Evolutionary conservation across 1,284 basidiomycete species (phyloP), one percentile per base, ranked within the genome.

Genomic region (Pseudozyma flocculosa): DNA sequence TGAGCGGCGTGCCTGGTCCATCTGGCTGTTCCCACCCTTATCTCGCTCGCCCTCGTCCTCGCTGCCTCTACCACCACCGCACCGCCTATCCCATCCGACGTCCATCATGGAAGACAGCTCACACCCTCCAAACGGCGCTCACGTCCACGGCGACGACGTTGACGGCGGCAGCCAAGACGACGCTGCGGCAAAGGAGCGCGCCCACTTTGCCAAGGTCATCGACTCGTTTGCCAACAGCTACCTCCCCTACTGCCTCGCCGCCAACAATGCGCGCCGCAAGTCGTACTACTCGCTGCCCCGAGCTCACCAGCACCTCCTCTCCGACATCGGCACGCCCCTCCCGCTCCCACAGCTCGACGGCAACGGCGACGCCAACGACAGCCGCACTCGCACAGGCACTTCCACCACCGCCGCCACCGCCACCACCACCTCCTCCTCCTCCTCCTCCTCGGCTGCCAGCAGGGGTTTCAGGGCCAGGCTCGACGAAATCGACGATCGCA

Each of bases 401-500:
- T 45, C 18, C 30, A 43, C 18, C 42, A 10, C 11, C 44, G 4
- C 32, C 29, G 15, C 11, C n/a, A n/a, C n/a, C 15, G 32, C 17
- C 32, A n/a, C 41, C 29, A 23, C n/a, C n/a, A n/a, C n/a, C n/a
- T n/a, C n/a, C n/a, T n/a, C n/a, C n/a, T n/a, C n/a, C n/a, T n/a
- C n/a, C n/a, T n/a, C n/a, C n/a, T n/a, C n/a, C n/a, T n/a, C n/a
- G n/a, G n/a, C 32, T 34, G 32, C 10, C 11, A 5, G 26, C 26
- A 46, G 47, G 18, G 67, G 74, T 3, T 62, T 76, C 50, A 67
- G 52, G 32, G 49, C 57, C 9, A 51, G 68, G 17, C 34, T 78
- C 22, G 68, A 68, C 19, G 75, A 76, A 48, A 66, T 78, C n/a
- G 75, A 78, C 48, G 75, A 78, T 32, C 62, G 75, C 1, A 75